These are phyloP conservation scores for Lathyrus tuberosus DNA, from an alignment of 306 rosid genomes.

Conservation along the genomic window DNA sequence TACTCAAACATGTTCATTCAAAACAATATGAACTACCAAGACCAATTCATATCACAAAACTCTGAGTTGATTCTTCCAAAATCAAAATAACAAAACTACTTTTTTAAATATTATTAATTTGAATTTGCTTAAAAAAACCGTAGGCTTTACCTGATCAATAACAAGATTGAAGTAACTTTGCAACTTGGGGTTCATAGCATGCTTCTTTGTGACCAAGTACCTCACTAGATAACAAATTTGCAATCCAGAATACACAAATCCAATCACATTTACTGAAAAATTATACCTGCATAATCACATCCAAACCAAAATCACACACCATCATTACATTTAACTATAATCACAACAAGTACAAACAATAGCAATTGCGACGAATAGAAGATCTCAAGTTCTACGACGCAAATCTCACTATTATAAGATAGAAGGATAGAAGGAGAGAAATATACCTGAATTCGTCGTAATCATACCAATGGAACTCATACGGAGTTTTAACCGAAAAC, in stretches of 20 bases:
- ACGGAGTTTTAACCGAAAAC: background rate
- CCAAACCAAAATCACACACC: background rate
- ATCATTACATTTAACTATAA: background rate
- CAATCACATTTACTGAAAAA: conserved; percentile 62
- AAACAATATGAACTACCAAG: background rate
- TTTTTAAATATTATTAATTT: background rate
- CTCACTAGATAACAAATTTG: conserved; percentile 57
- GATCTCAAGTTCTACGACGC: too few species aligned
- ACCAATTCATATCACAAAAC: conserved; percentile 13
- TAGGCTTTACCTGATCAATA: conserved; percentile 72
- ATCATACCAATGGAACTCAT: conserved; percentile 50
- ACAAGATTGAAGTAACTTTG: conserved; percentile 59
- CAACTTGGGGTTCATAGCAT: conserved; percentile 44
- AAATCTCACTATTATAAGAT: background rate
- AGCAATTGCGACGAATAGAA: too few species aligned
- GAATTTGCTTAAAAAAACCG: background rate
- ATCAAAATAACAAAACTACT: background rate
- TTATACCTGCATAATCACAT: conserved; percentile 54
- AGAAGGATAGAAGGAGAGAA: background rate
- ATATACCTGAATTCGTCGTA: conserved; percentile 59
- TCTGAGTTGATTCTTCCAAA: conserved; percentile 20
- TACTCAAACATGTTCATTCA: background rate
- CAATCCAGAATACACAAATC: conserved; percentile 65
- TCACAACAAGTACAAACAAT: background rate
- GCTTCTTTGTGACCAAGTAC: conserved; percentile 51